These are phyloP conservation scores for Imleria badia DNA, from an alignment of 768 basidiomycete species.

Conservation along the genomic window DNA sequence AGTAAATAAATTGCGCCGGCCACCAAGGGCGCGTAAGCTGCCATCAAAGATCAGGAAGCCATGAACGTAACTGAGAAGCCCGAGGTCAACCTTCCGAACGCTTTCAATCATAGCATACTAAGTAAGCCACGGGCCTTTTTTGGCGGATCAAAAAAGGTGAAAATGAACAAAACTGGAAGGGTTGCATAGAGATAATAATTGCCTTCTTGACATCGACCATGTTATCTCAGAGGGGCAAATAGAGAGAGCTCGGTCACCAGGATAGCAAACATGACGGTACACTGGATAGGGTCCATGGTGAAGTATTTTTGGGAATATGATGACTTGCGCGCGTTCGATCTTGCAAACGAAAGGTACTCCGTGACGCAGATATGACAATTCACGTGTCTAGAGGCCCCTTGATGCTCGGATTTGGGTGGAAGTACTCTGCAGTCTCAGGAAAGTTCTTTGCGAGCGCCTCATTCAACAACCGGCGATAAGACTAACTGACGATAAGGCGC, in stretches of 20 bases:
- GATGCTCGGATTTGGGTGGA: slow-evolving; percentile 12
- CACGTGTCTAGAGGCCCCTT: slow-evolving; percentile 12
- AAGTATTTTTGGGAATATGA: not conserved
- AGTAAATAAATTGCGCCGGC: slow-evolving; percentile 19
- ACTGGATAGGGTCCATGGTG: not conserved
- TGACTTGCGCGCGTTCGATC: not conserved
- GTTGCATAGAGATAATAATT: slow-evolving; percentile 20
- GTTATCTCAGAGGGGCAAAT: slow-evolving; percentile 5
- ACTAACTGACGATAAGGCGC: slow-evolving; percentile 39
- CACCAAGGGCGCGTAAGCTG: slow-evolving; percentile 28
- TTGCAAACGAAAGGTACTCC: not conserved
- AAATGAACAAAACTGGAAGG: slow-evolving; percentile 7
- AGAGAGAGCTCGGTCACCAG: slow-evolving; percentile 3
- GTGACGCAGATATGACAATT: not conserved
- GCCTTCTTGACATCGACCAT: slow-evolving; percentile 11
- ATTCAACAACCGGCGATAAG: slow-evolving; percentile 65
- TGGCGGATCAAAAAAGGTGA: slow-evolving; percentile 20
- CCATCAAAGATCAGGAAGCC: slow-evolving; percentile 26
- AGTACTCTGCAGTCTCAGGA: slow-evolving; percentile 47
- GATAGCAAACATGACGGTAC: not conserved
- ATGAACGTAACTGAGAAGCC: slow-evolving; percentile 36
- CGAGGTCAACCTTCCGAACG: slow-evolving; percentile 31
- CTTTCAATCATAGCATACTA: slow-evolving; percentile 21
- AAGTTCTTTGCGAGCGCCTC: slow-evolving; percentile 73
- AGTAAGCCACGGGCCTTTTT: slow-evolving; percentile 14